A percentile compares a stretch with the other conserved stretches of the same genome.
These are phyloP conservation scores for Helichrysum umbraculigerum DNA, from an alignment of 129 eudicot species.

Conservation along the genomic window DNA sequence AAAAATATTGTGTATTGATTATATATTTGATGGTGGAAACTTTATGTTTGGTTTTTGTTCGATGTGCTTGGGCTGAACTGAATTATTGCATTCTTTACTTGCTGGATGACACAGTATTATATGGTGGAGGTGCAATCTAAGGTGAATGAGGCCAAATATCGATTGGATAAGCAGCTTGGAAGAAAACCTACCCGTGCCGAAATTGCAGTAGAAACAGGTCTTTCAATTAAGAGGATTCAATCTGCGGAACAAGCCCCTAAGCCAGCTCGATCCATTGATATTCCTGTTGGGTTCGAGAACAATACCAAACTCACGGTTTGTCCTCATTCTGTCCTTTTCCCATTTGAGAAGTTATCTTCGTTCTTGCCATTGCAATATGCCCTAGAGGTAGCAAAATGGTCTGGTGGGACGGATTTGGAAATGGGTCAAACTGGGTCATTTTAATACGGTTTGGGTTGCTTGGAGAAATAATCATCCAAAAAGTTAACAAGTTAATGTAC, in stretches of 20 bases:
- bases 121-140: constrained; percentile 79
- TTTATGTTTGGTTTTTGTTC: background rate
- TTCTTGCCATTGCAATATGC: background rate
- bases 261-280: constrained; percentile 85
- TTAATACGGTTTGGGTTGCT: background rate
- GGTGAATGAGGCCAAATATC: constrained; percentile 77
- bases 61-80: background rate
- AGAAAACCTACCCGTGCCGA: constrained; percentile 69
- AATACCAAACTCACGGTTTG: constrained; percentile 78
- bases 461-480: background rate
- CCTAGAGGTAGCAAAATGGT: background rate
- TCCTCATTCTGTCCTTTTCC: constrained; percentile 14
- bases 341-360: background rate
- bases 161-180: constrained; percentile 56
- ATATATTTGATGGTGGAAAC: background rate
- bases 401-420: background rate
- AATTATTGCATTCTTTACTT: background rate
- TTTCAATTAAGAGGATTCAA: constrained; percentile 70
- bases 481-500: too few relatives aligned
- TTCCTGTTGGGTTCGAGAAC: constrained; percentile 57
- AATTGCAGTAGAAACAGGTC: constrained; percentile 74
- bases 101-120: constrained; percentile 54
- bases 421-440: background rate
- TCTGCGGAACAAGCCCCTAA: constrained; percentile 72
- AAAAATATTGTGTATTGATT: background rate